phyloP scores from a whole-genome alignment of 2,329 filamentous ascomycete genomes.

The Colletotrichum horii region DNA sequence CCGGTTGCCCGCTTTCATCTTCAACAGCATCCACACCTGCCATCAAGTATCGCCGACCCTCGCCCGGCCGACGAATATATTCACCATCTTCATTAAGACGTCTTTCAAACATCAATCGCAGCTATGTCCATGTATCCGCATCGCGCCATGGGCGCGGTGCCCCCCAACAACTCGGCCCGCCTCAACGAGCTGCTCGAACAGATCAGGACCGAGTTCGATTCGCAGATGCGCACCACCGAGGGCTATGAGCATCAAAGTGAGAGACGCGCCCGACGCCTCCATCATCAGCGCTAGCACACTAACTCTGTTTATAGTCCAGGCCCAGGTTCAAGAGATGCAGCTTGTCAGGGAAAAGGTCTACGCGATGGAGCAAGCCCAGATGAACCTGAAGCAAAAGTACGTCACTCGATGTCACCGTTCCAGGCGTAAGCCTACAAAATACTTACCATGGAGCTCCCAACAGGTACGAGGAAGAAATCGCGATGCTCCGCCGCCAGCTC shows the following conservation, averaged over 20 bases:
- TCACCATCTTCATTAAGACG: neutral
- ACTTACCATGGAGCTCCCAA: slow-evolving; percentile 10
- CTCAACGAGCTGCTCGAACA: slow-evolving; percentile 92
- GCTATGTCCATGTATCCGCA: slow-evolving; percentile 86
- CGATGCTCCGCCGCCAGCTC: slow-evolving; percentile 84
- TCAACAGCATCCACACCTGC: neutral
- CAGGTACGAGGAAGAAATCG: slow-evolving; percentile 94
- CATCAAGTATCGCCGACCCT: slow-evolving; percentile 6
- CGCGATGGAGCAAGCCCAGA: slow-evolving; percentile 87
- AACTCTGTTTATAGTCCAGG: slow-evolving; percentile 66
- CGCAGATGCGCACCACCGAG: slow-evolving; percentile 78
- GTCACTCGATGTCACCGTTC: slow-evolving; percentile 32
- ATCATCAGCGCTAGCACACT: slow-evolving; percentile 14
- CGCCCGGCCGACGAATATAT: neutral
- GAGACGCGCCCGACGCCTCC: slow-evolving; percentile 42
- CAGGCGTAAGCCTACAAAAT: neutral
- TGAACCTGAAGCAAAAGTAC: slow-evolving; percentile 90
- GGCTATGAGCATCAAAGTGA: slow-evolving; percentile 94
- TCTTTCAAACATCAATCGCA: neutral
- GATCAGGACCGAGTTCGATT: slow-evolving; percentile 89
- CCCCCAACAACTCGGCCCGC: slow-evolving; percentile 64
- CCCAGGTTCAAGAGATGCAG: slow-evolving; percentile 94
- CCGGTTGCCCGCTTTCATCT: neutral
- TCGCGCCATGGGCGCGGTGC: slow-evolving; percentile 78
- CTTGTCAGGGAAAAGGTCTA: slow-evolving; percentile 93